A percentile compares a stretch with the other conserved stretches of the same genome.
Conservation (phyloP, 441 rosid genomes). For the Metrosideros polymorpha region DNA sequence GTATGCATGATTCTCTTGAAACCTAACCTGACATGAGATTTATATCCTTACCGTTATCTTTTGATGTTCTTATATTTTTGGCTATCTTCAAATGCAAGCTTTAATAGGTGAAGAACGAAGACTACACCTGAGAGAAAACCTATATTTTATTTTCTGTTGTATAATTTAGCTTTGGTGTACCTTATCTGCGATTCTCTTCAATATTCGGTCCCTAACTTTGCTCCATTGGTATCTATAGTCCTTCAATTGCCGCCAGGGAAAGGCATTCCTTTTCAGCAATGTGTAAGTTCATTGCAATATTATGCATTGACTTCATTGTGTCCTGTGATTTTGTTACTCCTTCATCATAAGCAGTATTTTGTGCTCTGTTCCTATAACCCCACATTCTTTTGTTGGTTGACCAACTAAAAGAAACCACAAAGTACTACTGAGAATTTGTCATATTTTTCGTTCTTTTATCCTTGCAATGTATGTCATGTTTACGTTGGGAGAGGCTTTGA, state of each 20-base stretch:
- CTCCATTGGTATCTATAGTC: background rate
- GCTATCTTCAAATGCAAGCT: background rate
- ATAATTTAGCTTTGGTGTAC: background rate
- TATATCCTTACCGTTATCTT: background rate
- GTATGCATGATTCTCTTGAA: background rate
- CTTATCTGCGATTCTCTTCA: background rate
- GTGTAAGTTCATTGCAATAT: background rate
- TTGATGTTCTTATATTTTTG: background rate
- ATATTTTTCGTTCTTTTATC: background rate
- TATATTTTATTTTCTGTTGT: background rate
- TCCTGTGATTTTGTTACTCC: background rate
- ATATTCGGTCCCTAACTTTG: background rate
- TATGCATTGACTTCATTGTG: background rate
- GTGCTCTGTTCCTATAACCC: background rate
- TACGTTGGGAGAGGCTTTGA: background rate
- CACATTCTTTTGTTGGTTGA: background rate
- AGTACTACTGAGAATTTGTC: background rate
- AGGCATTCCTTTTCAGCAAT: background rate
- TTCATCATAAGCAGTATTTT: background rate
- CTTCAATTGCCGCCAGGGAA: background rate
- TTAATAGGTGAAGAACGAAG: background rate
- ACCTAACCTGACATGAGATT: background rate
- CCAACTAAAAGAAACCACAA: background rate
- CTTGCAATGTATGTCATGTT: background rate
- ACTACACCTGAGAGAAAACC: background rate